Base-by-base conservation (phyloP, 2,329 filamentous ascomycete species). In the Ilyonectria robusta region DNA sequence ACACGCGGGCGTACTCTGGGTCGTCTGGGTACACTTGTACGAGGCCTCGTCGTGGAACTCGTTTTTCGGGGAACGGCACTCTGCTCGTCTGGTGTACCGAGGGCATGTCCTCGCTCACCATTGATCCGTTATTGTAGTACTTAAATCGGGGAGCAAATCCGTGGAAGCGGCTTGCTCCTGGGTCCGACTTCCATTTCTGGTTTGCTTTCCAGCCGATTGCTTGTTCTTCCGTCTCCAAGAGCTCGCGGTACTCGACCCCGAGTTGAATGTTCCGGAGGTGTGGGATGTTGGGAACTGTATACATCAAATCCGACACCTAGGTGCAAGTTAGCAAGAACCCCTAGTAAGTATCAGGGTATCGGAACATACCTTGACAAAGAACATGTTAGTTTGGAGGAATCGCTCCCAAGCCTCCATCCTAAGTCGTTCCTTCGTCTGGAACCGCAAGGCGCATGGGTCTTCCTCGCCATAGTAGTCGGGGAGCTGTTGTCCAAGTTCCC, bases 261-360 rank as follows among this genome's bases (percentile, higher is more conserved):
- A 92, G 81, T 71, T 83, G 84, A 59, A 91, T 72, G 65, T 85
- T 82, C 58, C 84, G 85, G 21, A 92, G 83, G 73, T 92, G 89
- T 33, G 88, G 84, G 62, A 89, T 84, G 59, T 81, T 87, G 6
- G 89, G 85, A 11, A 91, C 80, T 47, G 87, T 84, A 69, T 83
- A 86, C 81, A 92, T 85, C 65, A 92, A 84, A 71, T 92, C 90
- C 33, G 88, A 89, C 59, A 88, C 82, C 88, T 91, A 29, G 70
- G 2, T 47, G 4, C 4, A 23, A 51, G 56, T 76, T 65, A 72
- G 65, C 33, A 6, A 37, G 17, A 26, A 29, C 44, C 33, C 37
- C 31, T 37, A 15, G 13, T 6, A 40, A 40, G 13, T 31, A 19
- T 6, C 23, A 33, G 35, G 13, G 33, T 7, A 33, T 15, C 11